phyloP scores from a whole-genome alignment of 352 stramenopile species.

The Phytophthora citrophthora region DNA sequence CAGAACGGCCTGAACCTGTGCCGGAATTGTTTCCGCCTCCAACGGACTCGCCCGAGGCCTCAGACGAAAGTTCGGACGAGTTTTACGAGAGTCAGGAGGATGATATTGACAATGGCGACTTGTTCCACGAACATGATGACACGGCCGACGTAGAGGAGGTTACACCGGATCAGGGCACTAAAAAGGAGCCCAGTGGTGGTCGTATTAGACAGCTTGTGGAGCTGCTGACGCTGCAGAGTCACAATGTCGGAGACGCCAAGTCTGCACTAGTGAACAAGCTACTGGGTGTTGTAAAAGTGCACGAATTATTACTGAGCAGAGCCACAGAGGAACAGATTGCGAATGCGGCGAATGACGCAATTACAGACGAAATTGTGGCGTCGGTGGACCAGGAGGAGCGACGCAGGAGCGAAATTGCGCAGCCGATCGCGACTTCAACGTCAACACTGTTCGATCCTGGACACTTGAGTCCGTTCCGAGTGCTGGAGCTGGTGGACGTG shows the following conservation, averaged over 20 bases:
- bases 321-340: constrained; percentile 77
- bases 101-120: constrained; percentile 34
- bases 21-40: constrained; percentile 16
- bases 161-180: constrained; percentile 4
- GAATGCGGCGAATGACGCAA: constrained; percentile 69
- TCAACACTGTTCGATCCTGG: constrained; percentile 26
- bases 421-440: constrained; percentile 5
- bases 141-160: constrained; percentile 1
- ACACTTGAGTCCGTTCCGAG: constrained; percentile 61
- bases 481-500: constrained; percentile 78
- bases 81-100: constrained; percentile 45
- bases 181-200: constrained; percentile 23
- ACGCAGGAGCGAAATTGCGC: constrained; percentile 40
- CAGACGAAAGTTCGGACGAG: constrained; percentile 19
- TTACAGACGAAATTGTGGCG: constrained; percentile 74
- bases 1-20: constrained; percentile 20
- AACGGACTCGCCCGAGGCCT: constrained; percentile 4
- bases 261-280: constrained; percentile 64
- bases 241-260: constrained; percentile 50
- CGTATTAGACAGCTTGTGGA: constrained; percentile 65
- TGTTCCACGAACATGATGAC: constrained; percentile 45
- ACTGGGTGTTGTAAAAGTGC: constrained; percentile 58
- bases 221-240: constrained; percentile 72
- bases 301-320: constrained; percentile 68
- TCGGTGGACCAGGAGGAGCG: constrained; percentile 68